These are phyloP conservation scores for Panus rudis DNA, from an alignment of 768 basidiomycete species.

Conservation along the genomic window DNA sequence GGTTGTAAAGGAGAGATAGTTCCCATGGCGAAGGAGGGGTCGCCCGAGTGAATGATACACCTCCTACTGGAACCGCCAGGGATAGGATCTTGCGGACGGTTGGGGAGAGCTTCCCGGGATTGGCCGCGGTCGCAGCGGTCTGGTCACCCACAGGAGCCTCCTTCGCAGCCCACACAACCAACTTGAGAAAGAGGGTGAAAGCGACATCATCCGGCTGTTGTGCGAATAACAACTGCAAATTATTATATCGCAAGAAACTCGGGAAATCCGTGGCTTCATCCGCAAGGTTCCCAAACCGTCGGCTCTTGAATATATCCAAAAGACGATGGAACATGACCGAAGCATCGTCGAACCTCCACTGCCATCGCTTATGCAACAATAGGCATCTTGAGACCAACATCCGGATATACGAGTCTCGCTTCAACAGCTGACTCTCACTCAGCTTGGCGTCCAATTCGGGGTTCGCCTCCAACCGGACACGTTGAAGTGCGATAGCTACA, in stretches of 20 bases:
- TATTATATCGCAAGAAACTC: conserved; percentile 51
- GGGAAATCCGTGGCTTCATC: conserved; percentile 62
- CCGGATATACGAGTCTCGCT: conserved; percentile 65
- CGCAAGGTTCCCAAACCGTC: conserved; percentile 68
- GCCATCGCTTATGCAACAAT: conserved; percentile 67
- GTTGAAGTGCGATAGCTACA: conserved; percentile 48
- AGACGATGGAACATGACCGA: conserved; percentile 53
- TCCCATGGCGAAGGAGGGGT: conserved; percentile 45
- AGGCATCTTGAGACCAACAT: conserved; percentile 68
- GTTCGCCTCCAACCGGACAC: conserved; percentile 49
- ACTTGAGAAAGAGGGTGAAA: conserved; percentile 74
- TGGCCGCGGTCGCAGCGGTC: conserved; percentile 20
- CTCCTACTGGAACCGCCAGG: conserved; percentile 62
- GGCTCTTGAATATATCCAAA: conserved; percentile 65
- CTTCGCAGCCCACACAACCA: conserved; percentile 59
- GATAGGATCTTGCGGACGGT: conserved; percentile 64
- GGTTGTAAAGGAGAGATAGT: conserved; percentile 75
- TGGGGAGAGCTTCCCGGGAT: conserved; percentile 24
- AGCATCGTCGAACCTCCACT: conserved; percentile 52
- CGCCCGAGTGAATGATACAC: conserved; percentile 54
- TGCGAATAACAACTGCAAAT: conserved; percentile 45
- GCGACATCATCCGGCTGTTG: conserved; percentile 57
- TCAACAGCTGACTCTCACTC: conserved; percentile 28
- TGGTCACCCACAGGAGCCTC: conserved; percentile 23
- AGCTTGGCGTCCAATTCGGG: conserved; percentile 34